Base-by-base conservation (phyloP, 2,329 filamentous ascomycete species). In the Sclerotinia sclerotiorum region DNA sequence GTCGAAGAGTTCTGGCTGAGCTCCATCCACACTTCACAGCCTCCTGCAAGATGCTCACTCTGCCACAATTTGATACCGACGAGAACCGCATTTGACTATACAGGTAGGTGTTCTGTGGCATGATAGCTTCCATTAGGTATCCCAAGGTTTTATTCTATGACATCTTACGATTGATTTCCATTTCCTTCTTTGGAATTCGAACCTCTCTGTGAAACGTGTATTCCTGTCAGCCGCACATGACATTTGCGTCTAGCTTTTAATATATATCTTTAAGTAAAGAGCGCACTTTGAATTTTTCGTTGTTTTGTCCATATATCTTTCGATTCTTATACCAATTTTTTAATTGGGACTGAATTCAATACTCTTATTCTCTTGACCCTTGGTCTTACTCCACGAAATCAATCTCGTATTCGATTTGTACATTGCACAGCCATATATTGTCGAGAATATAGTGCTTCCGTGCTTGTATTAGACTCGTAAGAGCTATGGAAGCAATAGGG, bases 401-500 rank as follows among this genome's bases (percentile, higher is more conserved):
- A 56, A 56, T 39, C 10, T 39, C 32, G 7, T n/a, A 24, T 24
- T 56, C 24, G 32, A 39, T 39, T 39, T 39, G 21, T 17, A 15
- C 10, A 39, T 24, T 39, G 32, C 24, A 39, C 19, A 2, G n/a
- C 32, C 32, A 56, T 21, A 32, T 29, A 39, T 35, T 13, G 19
- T 35, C 54, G 21, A 56, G 24, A 11, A 35, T 19, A n/a, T 24
- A 56, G 19, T 39, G 21, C 32, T 55, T 21, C 29, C 29, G 52
- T 35, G 19, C 29, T 21, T 19, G 10, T 21, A 15, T 56, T 56
- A n/a, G 32, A 56, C 4, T 39, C n/a, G 11, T 4, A 51, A 24
- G 27, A 51, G 48, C 2, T 24, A 66, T 66, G 64, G 64, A 66
- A 56, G 54, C 54, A 6, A 46, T 68, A 29, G 65, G 65, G 15